phyloP scores from a whole-genome alignment of 2,329 filamentous ascomycete species.

The Pseudovirgaria hyperparasitica region DNA sequence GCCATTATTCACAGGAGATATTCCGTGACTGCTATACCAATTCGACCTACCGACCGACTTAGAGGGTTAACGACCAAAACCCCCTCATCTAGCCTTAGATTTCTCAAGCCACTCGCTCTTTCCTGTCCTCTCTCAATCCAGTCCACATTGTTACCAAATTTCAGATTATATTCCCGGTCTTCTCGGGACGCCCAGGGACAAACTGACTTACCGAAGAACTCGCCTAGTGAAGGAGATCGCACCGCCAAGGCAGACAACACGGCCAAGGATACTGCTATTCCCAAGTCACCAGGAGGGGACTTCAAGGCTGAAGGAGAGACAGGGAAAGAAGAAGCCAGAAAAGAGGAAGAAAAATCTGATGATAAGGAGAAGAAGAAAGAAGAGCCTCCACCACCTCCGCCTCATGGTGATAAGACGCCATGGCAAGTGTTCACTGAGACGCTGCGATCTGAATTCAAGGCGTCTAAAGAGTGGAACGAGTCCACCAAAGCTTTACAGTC shows the following conservation, averaged over 20 bases:
- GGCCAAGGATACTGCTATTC: slow-evolving; percentile 17
- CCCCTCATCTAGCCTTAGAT: too few relatives aligned
- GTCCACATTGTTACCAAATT: too few relatives aligned
- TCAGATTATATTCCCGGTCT: too few relatives aligned
- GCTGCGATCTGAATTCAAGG: slow-evolving; percentile 85
- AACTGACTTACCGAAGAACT: background rate
- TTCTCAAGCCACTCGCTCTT: too few relatives aligned
- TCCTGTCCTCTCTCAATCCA: too few relatives aligned
- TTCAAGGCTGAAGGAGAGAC: slow-evolving; percentile 33
- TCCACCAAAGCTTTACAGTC: slow-evolving; percentile 89
- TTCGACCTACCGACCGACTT: too few relatives aligned
- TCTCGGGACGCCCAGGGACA: background rate
- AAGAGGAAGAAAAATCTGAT: slow-evolving; percentile 37
- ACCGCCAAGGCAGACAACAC: slow-evolving; percentile 30
- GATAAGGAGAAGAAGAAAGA: slow-evolving; percentile 42
- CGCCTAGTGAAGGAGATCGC: slow-evolving; percentile 7
- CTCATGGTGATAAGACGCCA: slow-evolving; percentile 93
- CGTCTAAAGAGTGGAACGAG: slow-evolving; percentile 98
- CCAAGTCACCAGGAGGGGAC: slow-evolving; percentile 21
- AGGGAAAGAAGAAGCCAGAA: slow-evolving; percentile 30
- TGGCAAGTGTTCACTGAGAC: slow-evolving; percentile 99
- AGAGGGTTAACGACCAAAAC: too few relatives aligned
- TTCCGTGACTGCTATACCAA: too few relatives aligned
- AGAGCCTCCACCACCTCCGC: slow-evolving; percentile 68
- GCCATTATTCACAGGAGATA: too few relatives aligned